A percentile compares a stretch with the other conserved stretches of the same genome.
These are phyloP conservation scores for Escovopsis sp. DNA, from an alignment of 2,329 filamentous ascomycete genomes.

Conservation along the genomic window DNA sequence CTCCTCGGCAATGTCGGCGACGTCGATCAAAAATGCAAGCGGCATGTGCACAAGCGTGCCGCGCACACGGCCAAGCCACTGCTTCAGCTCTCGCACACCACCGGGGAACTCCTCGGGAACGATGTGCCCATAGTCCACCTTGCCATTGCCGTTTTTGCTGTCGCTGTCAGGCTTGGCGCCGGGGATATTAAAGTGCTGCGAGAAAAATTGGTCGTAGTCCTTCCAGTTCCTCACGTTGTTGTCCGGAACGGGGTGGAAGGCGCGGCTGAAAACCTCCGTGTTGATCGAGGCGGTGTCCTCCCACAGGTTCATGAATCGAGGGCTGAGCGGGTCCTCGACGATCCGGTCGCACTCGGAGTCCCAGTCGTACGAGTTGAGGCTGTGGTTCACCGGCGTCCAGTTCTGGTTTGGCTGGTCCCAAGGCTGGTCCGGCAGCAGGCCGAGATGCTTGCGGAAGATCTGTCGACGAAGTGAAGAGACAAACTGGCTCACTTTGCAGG, in stretches of 20 bases:
- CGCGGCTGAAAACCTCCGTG: slow-evolving; percentile 64
- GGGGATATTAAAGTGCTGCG: slow-evolving; percentile 47
- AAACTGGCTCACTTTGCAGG: slow-evolving; percentile 59
- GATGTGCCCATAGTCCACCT: slow-evolving; percentile 76
- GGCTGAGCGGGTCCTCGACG: slow-evolving; percentile 59
- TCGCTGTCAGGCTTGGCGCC: slow-evolving; percentile 29
- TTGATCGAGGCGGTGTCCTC: slow-evolving; percentile 57
- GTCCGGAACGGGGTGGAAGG: slow-evolving; percentile 68
- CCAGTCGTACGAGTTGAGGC: slow-evolving; percentile 60
- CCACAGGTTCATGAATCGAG: slow-evolving; percentile 59
- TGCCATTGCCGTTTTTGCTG: slow-evolving; percentile 22
- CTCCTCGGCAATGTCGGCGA: slow-evolving; percentile 72
- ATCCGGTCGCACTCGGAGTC: slow-evolving; percentile 50
- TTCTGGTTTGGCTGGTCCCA: slow-evolving; percentile 56
- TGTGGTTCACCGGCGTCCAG: slow-evolving; percentile 57
- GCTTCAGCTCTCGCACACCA: slow-evolving; percentile 60
- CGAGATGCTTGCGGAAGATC: slow-evolving; percentile 84
- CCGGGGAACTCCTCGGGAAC: slow-evolving; percentile 64
- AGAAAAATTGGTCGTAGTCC: slow-evolving; percentile 59
- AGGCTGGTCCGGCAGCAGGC: slow-evolving; percentile 60
- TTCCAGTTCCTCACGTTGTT: slow-evolving; percentile 56
- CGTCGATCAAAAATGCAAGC: slow-evolving; percentile 67
- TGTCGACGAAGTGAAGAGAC: slow-evolving; percentile 69
- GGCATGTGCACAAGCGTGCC: slow-evolving; percentile 82
- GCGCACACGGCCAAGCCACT: slow-evolving; percentile 48